Percentiles rank a stretch among this genome's conserved stretches.
These are phyloP conservation scores for Hypoxylon sp. DNA, from an alignment of 2,329 filamentous ascomycete species.

Conservation along the genomic window DNA sequence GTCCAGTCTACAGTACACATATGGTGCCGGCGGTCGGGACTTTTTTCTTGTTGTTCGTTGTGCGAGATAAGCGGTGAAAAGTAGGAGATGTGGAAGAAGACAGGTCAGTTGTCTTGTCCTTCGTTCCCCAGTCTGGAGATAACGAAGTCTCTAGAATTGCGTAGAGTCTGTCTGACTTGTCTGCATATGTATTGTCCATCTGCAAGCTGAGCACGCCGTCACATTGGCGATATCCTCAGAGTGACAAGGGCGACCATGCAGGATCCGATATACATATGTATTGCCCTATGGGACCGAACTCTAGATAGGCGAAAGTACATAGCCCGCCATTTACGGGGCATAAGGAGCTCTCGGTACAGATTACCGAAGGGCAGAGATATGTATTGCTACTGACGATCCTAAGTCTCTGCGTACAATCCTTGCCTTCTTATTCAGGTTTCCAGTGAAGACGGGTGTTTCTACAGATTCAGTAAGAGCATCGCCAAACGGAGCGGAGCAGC, in stretches of 20 bases:
- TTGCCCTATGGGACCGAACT: neutral
- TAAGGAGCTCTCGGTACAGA: neutral
- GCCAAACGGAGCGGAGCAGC: conserved; percentile 1
- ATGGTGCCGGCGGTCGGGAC: conserved; percentile 5
- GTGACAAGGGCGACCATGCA: conserved; percentile 21
- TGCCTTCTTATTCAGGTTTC: conserved; percentile 10
- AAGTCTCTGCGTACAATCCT: conserved; percentile 9
- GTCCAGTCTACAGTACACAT: too few species aligned
- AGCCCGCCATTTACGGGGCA: neutral
- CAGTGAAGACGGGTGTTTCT: conserved; percentile 8
- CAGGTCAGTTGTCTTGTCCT: neutral
- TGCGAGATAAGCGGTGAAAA: conserved; percentile 31
- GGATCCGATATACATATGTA: conserved; percentile 14
- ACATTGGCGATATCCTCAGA: conserved; percentile 27
- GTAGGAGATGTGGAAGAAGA: neutral
- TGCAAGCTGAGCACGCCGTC: conserved; percentile 24
- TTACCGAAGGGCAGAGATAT: neutral
- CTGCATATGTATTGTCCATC: conserved; percentile 18
- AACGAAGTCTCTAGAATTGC: neutral
- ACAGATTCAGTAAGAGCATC: conserved; percentile 10
- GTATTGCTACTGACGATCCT: conserved; percentile 2
- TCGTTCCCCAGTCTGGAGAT: conserved; percentile 22
- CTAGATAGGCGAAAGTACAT: conserved; percentile 7
- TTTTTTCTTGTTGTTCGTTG: conserved; percentile 7
- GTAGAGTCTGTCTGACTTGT: neutral